Base-by-base conservation (phyloP, 129 eudicot species). In the Calendula officinalis region DNA sequence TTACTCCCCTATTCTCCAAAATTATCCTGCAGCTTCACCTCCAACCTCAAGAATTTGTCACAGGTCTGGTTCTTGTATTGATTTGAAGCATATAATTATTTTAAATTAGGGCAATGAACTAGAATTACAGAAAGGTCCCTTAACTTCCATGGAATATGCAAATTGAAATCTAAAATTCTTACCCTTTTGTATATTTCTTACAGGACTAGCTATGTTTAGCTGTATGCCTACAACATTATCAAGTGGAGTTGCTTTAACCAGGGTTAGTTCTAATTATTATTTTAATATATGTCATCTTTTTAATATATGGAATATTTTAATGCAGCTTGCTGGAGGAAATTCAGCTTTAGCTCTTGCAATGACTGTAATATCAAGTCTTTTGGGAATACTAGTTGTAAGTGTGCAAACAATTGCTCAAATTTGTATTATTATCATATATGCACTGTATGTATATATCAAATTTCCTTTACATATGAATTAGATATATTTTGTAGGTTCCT, bases 171-270 rank as follows among this genome's bases (percentile, higher is more conserved):
- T 43, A 22, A 12, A 53, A 12, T 50, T 68, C 65, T 44, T 12
- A 27, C n/a, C n/a, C n/a, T 44, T 64, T 56, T 36, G 60, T 77
- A 17, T 76, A 46, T 46, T 52, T 67, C 59, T 14, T 65, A 51
- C 89, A 91, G 96, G 98, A 71, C 81, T 91, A 67, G 98, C 96
- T 42, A 61, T 91, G 57, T 91, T 91, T 73, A 60, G 79, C 72
- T 87, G 98, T 81, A 87, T 91, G 98, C 98, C 98, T 33, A 91
- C 98, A 45, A 87, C 98, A n/a, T 80, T 91, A 76, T 87, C 96
- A 47, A 91, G 98, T 78, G 98, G 94, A 67, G 94, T 91, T 68
- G 89, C 98, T 67, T 80, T 91, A 33, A 91, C 96, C 49, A 79
- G 85, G 83, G 97, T 84, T 77, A 45, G 78, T 22, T 13, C 6